Base-by-base conservation (phyloP, 805 yeast genomes). In the Hanseniaspora singularis region DNA sequence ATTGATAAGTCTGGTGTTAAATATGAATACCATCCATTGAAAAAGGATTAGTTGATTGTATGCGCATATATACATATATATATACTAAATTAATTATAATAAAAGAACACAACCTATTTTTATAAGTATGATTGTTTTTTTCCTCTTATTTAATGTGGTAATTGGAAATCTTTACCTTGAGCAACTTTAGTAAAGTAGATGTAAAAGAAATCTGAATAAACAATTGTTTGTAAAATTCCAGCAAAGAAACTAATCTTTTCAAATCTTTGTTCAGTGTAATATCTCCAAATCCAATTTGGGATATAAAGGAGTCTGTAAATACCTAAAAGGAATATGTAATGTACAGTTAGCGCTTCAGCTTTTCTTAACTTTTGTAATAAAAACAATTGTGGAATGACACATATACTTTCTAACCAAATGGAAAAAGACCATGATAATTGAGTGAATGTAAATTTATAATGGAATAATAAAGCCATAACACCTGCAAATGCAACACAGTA, bases 171-270 rank as follows among this genome's bases (percentile, higher is more conserved):
- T 62, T 77, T 71, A 38, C 89, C 94, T 61, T 80, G 78, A 69
- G 87, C 69, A 44, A 92, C 95, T 57, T 70, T 74, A 48, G 68
- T 72, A 67, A 89, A 89, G 66, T 92, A 92, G 53, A 92, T 72
- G 66, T 86, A 92, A 67, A 92, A 92, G 71, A 92, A 92, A 66
- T 92, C 98, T 2, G 96, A 86, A 66, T 92, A 92, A 28, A 92
- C 65, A 49, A 77, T 67, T 0, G 96, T 86, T 67, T 92, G 98
- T 33, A 86, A 62, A 28, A 92, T 51, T 20, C 97, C 97, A 0
- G 96, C 81, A 18, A 73, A 57, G 9, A 89, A 68, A 2, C 94
- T 73, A 47, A 88, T 69, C 52, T 71, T 72, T 57, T 87, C 95
- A 49, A 81, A 67, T 49, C 54, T 57, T 20, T 69, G 73, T 53